Conservation (phyloP, 2,329 filamentous ascomycete genomes). For the Acarospora socialis region DNA sequence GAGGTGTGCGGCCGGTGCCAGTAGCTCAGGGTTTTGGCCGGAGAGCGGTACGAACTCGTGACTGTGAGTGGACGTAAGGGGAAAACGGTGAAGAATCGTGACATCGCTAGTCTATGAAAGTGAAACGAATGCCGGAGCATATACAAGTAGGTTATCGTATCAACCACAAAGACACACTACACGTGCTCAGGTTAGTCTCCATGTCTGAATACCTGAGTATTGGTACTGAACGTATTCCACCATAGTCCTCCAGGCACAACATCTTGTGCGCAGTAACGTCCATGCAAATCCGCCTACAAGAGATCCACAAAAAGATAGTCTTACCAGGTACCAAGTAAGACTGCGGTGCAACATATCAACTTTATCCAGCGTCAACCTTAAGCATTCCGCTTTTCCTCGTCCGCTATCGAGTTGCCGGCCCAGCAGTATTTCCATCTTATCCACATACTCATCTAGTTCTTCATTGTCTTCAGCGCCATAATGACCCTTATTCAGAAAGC, state of each 20-base stretch:
- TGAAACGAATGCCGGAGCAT: conserved; percentile 38
- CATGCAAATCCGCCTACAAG: not conserved
- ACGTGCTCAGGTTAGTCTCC: not conserved
- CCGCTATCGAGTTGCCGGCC: conserved; percentile 40
- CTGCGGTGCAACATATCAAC: conserved; percentile 47
- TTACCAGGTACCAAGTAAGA: conserved; percentile 48
- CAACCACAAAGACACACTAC: conserved; percentile 38
- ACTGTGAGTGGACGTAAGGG: conserved; percentile 43
- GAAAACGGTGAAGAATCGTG: conserved; percentile 37
- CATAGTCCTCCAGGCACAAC: no score
- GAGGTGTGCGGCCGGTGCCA: conserved; percentile 53
- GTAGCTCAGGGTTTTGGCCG: conserved; percentile 41
- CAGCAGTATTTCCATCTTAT: conserved; percentile 38
- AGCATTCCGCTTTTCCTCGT: conserved; percentile 38
- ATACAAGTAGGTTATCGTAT: conserved; percentile 26
- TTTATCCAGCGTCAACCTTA: conserved; percentile 53
- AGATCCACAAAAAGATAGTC: conserved; percentile 16
- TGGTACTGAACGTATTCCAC: no score
- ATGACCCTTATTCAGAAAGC: conserved; percentile 43
- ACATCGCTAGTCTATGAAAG: conserved; percentile 33
- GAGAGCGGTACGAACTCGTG: conserved; percentile 33
- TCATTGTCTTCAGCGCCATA: conserved; percentile 32
- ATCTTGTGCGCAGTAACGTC: no score
- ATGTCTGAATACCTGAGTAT: no score
- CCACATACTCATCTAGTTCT: conserved; percentile 43